Conservation (phyloP, 257 asterid genomes). For the Solanum tarapatanum region DNA sequence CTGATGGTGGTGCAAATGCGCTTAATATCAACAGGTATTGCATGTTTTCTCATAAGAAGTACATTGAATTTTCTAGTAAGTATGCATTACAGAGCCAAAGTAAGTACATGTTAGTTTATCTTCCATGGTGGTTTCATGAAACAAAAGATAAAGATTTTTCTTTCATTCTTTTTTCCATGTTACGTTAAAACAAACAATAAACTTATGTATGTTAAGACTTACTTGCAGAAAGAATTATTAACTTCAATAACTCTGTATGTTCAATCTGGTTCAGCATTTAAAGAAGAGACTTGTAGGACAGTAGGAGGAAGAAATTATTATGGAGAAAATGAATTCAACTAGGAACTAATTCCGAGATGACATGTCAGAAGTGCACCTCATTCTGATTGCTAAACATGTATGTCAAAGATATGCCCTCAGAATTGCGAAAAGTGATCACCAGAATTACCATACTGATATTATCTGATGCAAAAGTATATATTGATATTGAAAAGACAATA, state of each 20-base stretch:
- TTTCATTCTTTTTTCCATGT: background rate
- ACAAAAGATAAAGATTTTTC: background rate
- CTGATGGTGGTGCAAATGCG: slow-evolving; percentile 95
- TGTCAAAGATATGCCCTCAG: background rate
- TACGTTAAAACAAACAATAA: background rate
- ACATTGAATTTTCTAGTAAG: background rate
- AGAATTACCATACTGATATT: background rate
- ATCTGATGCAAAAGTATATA: background rate
- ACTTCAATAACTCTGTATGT: background rate
- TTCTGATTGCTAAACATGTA: background rate
- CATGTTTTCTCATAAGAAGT: background rate
- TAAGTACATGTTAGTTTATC: background rate
- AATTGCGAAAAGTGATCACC: background rate
- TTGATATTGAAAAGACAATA: background rate
- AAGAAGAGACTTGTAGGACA: background rate
- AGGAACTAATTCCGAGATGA: background rate
- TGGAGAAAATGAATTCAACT: background rate
- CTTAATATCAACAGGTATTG: slow-evolving; percentile 82
- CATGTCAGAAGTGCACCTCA: background rate
- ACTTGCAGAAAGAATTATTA: background rate
- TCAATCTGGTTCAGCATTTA: background rate
- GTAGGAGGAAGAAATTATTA: background rate
- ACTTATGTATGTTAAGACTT: background rate
- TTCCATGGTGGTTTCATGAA: background rate
- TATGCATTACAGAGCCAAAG: background rate